Base-by-base conservation (phyloP, 768 basidiomycete species). In the Austroboletus festivus region DNA sequence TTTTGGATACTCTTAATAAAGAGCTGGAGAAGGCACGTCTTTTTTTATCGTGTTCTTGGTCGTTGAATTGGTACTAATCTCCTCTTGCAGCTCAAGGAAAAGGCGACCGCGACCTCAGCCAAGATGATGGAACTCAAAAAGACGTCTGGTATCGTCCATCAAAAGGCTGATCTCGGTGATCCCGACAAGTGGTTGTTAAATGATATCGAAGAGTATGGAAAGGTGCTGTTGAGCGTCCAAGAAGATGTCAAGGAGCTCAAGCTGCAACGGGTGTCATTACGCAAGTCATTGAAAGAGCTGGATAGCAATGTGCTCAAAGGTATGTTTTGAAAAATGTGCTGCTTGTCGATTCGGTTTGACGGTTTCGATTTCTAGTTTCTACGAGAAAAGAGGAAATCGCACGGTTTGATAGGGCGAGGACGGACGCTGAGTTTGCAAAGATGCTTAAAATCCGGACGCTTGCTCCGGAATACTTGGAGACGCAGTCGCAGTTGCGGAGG, bases 401-500 rank as follows among this genome's bases (percentile, higher is more conserved):
- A 16, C 81, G 90, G 5, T 93, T 91, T 65, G 75, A 83, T 46
- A 82, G 80, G 56, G 93, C 92, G 1, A 81, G 82, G 51, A 76
- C 75, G 24, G 93, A 97, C 60, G 77, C 81, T 3, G 86, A 86
- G 46, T 90, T 94, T 63, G 79, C 82, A 10, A 85, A 82, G 58
- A 80, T 86, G 73, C 68, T 90, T 45, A 83, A 80, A 59, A 72
- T 81, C 3, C 76, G 87, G 40, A 83, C 85, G n/a, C 68, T 93
- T n/a, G 86, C 86, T 12, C 92, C 95, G 0, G 92, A 97, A 59
- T 86, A 93, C 60, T 73, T 83, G 13, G 92, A 94, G 61, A 85
- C 81, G 1, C 93, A 94, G 62, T 79, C 75, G 2, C 81, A 84
- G 46, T 70, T 97, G 22, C 77, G 92, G 26, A 80, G 83, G 55